Base-by-base conservation (phyloP, 2,329 filamentous ascomycete genomes). In the Xenoacremonium recifei region DNA sequence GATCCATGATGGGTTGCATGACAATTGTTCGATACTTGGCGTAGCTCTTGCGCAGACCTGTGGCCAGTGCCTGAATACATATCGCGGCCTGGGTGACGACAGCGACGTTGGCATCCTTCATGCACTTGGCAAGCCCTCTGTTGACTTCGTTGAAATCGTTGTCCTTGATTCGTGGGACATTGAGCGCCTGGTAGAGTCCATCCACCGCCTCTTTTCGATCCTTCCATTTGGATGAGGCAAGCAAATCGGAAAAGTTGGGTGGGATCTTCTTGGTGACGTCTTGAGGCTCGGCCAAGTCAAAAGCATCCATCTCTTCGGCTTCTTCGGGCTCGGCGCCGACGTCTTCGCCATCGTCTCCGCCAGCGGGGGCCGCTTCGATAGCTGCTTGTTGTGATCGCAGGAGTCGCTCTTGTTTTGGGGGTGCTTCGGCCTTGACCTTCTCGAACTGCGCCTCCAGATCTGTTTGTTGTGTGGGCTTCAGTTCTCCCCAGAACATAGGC, bases 71-170 rank as follows among this genome's bases (percentile, higher is more conserved):
- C 58, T 97, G 91, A 23, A 96, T 86, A 66, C 92, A 96, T 57
- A 95, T 91, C 3, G 92, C 93, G 5, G 95, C 92, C 50, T 93
- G 85, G 2, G 87, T 93, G 16, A 96, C 93, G 36, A 97, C 93
- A 5, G 89, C 86, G 53, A 99, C 86, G 61, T 99, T 99, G 55
- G 95, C 93, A 56, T 99, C 95, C 67, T 99, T 99, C 93, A 99
- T 99, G 56, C 82, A 89, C 67, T 97, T 99, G 33, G 93, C 92
- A 40, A 97, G 76, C 4, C 82, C 85, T 47, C 88, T 80, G 42
- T 88, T 82, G 53, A 97, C 77, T 57, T 97, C 92, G 62, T 85
- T 81, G 60, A 90, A 97, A 40, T 89, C 85, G 6, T 82, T 88
- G 54, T 97, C 92, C 65, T 96, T 95, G 64, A 99, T 96, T 48